Base-by-base conservation (phyloP, 2,329 filamentous ascomycete species). In the Seiridium cupressi region DNA sequence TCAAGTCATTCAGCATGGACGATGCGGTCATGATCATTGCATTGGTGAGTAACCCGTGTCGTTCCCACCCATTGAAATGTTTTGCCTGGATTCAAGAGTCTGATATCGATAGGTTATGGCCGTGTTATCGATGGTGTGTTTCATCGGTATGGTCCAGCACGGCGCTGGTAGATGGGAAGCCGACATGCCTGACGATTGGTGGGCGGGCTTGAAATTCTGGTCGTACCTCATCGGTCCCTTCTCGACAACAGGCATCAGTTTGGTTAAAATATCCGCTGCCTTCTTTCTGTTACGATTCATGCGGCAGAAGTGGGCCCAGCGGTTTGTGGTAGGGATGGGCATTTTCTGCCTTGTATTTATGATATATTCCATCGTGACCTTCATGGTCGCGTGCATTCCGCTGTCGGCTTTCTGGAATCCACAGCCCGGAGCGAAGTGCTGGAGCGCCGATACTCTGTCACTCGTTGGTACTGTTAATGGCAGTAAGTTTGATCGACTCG, bases 201-300 rank as follows among this genome's bases (percentile, higher is more conserved):
- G n/a, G 48, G 26, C 44, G n/a, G 48, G 57, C 5, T 26, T 58
- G 48, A 49, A 53, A 26, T 55, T 48, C 44, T 59, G 56, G 60
- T 42, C 58, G 44, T 59, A 61, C 60, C 35, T 59, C n/a, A 57
- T 58, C 34, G 56, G 57, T 4, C 49, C 57, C 8, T 44, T 61
- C 5, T 46, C 44, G 18, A 53, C 57, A 9, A 58, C 47, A 13
- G 57, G 57, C 36, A 58, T 58, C 46, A 44, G 57, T 5, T 47
- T 53, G 6, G 57, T 58, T 10, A 58, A 58, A 13, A 58, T 58
- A 10, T 58, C 57, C 18, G 38, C 53, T n/a, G 48, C 35, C 36
- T 53, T 58, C 47, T 36, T 53, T 11, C 57, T 58, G 7, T 32
- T 31, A 18, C 57, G 57, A 1, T 58, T 58, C 57, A 47, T 51